Conservation (phyloP, 345 rosid genomes). For the rapeseed (Brassica napus) region DNA sequence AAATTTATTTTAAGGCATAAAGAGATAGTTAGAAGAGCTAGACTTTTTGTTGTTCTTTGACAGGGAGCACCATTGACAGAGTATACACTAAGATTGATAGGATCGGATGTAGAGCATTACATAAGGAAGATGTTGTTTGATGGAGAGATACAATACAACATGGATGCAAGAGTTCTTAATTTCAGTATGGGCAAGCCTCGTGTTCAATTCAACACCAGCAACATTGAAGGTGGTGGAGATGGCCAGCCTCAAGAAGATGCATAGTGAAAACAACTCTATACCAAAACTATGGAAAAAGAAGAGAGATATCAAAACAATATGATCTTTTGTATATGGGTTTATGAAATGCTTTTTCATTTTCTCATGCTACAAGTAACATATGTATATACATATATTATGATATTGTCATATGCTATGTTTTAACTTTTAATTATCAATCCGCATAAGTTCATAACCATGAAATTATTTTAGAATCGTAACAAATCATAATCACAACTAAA, state of each 20-base stretch:
- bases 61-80: slow-evolving; percentile 96
- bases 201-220: slow-evolving; percentile 49
- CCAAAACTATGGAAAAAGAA: background rate
- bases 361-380: background rate
- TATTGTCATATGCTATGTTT: background rate
- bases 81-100: slow-evolving; percentile 81
- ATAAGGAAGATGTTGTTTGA: slow-evolving; percentile 81
- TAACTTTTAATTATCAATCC: background rate
- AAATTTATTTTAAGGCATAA: no score
- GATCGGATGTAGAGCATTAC: slow-evolving; percentile 90
- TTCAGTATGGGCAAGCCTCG: slow-evolving; percentile 95
- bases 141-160: slow-evolving; percentile 88
- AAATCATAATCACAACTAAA: background rate
- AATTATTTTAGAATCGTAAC: background rate
- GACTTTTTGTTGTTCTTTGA: background rate
- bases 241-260: slow-evolving; percentile 30
- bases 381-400: background rate
- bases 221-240: slow-evolving; percentile 44
- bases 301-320: background rate
- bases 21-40: background rate
- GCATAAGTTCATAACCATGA: background rate
- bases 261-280: slow-evolving; percentile 8
- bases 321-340: background rate
- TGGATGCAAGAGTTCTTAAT: slow-evolving; percentile 75
- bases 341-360: background rate